These are phyloP conservation scores for Solanum sitiens DNA, from an alignment of 257 asterid genomes.

Conservation along the genomic window DNA sequence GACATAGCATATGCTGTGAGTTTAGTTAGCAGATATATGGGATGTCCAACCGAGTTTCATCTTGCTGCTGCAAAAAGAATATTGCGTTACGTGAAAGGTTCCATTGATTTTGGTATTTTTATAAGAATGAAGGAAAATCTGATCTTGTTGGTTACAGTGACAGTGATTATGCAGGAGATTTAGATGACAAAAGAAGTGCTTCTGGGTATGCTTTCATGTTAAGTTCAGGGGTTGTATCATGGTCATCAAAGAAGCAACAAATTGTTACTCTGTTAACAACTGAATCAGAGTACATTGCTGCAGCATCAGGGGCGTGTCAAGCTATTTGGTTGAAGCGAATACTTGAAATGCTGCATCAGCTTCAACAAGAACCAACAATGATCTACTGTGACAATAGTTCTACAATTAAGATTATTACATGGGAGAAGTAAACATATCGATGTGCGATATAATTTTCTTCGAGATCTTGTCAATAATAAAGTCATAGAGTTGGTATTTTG, in stretches of 20 bases:
- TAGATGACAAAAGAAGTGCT: neutral
- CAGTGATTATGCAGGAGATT: neutral
- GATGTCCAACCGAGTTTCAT: neutral
- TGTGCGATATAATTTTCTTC: neutral
- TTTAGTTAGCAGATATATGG: neutral
- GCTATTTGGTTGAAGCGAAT: neutral
- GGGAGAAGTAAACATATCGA: neutral
- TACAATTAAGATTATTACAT: neutral
- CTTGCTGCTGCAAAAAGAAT: neutral
- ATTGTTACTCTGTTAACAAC: neutral
- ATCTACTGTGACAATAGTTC: neutral
- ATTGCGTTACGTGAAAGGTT: neutral
- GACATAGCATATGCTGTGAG: neutral
- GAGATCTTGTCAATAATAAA: neutral
- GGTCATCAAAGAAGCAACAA: neutral
- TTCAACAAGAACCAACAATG: neutral
- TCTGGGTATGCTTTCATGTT: neutral
- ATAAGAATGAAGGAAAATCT: neutral
- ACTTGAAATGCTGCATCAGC: neutral
- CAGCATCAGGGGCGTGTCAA: neutral
- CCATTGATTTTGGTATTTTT: neutral
- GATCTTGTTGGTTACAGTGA: neutral
- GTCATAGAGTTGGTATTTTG: neutral
- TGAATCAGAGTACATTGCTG: neutral
- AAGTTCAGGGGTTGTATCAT: neutral